Evolutionary conservation across 2,329 filamentous ascomycete genomes (phyloP).

Genomic region (Trichoderma sp.): DNA sequence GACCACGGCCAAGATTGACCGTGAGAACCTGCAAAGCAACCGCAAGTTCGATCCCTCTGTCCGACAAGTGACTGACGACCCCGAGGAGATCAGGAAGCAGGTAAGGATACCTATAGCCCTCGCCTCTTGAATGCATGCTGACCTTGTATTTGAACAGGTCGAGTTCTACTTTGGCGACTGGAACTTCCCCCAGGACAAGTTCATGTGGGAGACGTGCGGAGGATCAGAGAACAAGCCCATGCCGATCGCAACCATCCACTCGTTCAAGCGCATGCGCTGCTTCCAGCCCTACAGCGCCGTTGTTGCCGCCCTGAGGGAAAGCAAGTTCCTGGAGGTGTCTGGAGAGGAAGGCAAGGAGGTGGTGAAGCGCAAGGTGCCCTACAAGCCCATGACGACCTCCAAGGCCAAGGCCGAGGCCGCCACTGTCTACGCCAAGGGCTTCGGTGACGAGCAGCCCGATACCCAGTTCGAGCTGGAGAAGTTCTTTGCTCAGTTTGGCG

Average conservation of each 20-base stretch:
- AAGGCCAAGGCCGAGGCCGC: constrained; percentile 69
- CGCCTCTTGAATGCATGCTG: neutral
- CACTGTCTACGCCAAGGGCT: constrained; percentile 92
- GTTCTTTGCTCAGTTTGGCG: constrained; percentile 82
- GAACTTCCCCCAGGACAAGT: constrained; percentile 87
- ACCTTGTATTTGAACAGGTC: constrained; percentile 56
- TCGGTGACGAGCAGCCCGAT: constrained; percentile 78
- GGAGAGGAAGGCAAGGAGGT: constrained; percentile 73
- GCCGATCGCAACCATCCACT: constrained; percentile 73
- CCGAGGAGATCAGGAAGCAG: constrained; percentile 79
- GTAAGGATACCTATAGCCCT: constrained; percentile 47
- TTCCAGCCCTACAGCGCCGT: constrained; percentile 88
- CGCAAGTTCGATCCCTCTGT: constrained; percentile 71
- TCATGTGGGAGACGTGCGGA: constrained; percentile 76
- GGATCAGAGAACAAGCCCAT: constrained; percentile 83
- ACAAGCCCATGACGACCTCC: constrained; percentile 58
- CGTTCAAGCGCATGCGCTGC: constrained; percentile 93
- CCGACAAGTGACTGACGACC: constrained; percentile 73
- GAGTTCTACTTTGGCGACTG: constrained; percentile 96
- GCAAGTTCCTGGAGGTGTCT: constrained; percentile 69
- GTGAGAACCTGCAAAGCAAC: constrained; percentile 54
- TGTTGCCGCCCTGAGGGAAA: constrained; percentile 79
- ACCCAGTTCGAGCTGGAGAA: constrained; percentile 94
- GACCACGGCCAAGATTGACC: constrained; percentile 48
- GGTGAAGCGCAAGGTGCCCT: constrained; percentile 75